Conservation (phyloP, 2,329 filamentous ascomycete genomes). For the Xylariaceae sp. region DNA sequence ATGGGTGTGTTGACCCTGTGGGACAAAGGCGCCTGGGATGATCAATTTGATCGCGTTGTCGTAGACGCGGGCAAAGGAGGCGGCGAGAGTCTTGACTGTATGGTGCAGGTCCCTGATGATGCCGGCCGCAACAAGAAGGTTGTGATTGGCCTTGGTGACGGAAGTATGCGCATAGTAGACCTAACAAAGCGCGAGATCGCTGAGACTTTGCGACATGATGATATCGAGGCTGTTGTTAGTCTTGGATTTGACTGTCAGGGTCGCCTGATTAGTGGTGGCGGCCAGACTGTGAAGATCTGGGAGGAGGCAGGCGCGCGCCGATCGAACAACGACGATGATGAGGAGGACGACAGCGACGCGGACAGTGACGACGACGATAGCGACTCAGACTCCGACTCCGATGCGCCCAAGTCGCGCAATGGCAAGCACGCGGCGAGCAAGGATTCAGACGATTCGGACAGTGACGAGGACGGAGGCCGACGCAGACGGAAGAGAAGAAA, state of each 20-base stretch:
- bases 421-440: constrained; percentile 37
- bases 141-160: constrained; percentile 77
- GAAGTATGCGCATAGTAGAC: constrained; percentile 70
- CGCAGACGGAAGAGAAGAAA: constrained; percentile 44
- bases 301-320: constrained; percentile 59
- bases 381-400: constrained; percentile 39
- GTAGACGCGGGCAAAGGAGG: constrained; percentile 59
- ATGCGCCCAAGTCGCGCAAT: constrained; percentile 40
- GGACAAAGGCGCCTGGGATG: constrained; percentile 93
- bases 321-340: constrained; percentile 41
- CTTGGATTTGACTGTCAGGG: constrained; percentile 80
- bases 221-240: constrained; percentile 77
- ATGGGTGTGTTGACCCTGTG: constrained; percentile 84
- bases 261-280: constrained; percentile 84
- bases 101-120: constrained; percentile 65
- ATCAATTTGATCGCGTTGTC: constrained; percentile 83
- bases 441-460: constrained; percentile 39
- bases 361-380: constrained; percentile 43
- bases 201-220: constrained; percentile 68
- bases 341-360: constrained; percentile 44
- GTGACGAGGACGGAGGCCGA: constrained; percentile 40
- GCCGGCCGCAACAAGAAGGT: constrained; percentile 67
- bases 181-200: constrained; percentile 69
- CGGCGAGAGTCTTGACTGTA: constrained; percentile 75
- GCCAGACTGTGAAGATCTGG: constrained; percentile 85